phyloP scores from a whole-genome alignment of 164 flowering plant species.

The Annona squamosa region DNA sequence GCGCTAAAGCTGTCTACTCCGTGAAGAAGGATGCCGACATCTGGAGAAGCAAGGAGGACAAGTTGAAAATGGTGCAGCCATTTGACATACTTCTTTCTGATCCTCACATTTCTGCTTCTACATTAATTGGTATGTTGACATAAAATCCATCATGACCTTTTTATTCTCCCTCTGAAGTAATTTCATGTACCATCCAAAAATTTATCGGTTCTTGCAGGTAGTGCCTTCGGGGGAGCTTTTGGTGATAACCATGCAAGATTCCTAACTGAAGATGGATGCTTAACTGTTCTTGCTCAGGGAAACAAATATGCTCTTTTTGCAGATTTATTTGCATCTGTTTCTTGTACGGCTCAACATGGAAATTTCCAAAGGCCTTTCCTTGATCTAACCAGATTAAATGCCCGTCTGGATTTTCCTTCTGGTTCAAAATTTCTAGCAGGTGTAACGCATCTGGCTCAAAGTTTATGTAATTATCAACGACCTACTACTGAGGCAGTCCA shows the following conservation, averaged over 20 bases:
- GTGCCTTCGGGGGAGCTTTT: slow-evolving; percentile 41
- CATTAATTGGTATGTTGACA: slow-evolving; percentile 50
- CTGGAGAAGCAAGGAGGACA: slow-evolving; percentile 64
- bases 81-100: slow-evolving; percentile 66
- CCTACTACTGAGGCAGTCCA: slow-evolving; percentile 39
- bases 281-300: slow-evolving; percentile 26
- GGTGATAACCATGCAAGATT: slow-evolving; percentile 46
- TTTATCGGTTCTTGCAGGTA: slow-evolving; percentile 34
- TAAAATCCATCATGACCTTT: neutral
- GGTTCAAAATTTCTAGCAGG: slow-evolving; percentile 58
- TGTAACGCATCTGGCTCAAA: slow-evolving; percentile 38
- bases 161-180: neutral
- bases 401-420: slow-evolving; percentile 63
- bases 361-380: slow-evolving; percentile 68
- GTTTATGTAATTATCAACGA: slow-evolving; percentile 41
- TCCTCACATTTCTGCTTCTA: slow-evolving; percentile 70
- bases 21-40: slow-evolving; percentile 50
- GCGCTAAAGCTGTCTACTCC: slow-evolving; percentile 50
- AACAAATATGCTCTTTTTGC: slow-evolving; percentile 44
- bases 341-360: slow-evolving; percentile 80
- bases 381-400: slow-evolving; percentile 68
- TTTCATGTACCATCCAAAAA: neutral
- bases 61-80: slow-evolving; percentile 70
- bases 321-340: slow-evolving; percentile 63
- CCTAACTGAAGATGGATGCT: slow-evolving; percentile 25